A percentile compares a stretch with the other conserved stretches of the same genome.
Conservation (phyloP, 1,284 basidiomycete genomes). For the Rhizoctonia solani region DNA sequence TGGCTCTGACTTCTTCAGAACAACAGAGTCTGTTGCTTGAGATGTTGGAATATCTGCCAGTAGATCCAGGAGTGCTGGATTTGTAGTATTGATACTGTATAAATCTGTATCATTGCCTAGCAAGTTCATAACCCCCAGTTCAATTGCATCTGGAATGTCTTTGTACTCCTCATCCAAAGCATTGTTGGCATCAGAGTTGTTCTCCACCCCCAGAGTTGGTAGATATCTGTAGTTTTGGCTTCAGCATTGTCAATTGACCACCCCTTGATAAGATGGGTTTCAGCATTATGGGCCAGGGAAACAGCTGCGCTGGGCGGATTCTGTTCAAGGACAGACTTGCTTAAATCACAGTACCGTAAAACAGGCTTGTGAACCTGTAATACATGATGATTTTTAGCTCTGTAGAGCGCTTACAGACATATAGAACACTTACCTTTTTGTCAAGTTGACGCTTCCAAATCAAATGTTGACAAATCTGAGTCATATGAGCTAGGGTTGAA, state of each 20-base stretch:
- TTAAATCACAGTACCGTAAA: not conserved
- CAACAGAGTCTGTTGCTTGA: not conserved
- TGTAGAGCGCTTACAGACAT: not conserved
- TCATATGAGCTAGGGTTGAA: conserved; percentile 44
- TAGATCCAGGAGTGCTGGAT: too few species aligned
- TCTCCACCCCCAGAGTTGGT: too few species aligned
- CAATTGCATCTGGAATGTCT: too few species aligned
- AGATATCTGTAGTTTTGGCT: too few species aligned
- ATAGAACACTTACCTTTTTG: not conserved
- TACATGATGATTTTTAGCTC: not conserved
- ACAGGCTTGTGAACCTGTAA: not conserved
- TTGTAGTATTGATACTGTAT: too few species aligned
- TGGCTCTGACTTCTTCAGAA: not conserved
- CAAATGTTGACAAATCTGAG: conserved; percentile 24
- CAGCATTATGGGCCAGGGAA: not conserved
- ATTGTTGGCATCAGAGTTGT: too few species aligned
- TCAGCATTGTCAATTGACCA: too few species aligned
- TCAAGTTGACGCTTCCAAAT: not conserved
- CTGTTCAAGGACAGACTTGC: not conserved
- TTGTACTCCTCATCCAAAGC: too few species aligned
- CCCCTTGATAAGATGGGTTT: not conserved
- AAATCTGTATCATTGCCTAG: too few species aligned
- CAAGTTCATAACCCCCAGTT: too few species aligned
- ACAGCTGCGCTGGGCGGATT: not conserved
- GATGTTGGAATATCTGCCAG: too few species aligned